These are phyloP conservation scores for Cyberlindnera suaveolens DNA, from an alignment of 805 yeast species.

Conservation along the genomic window DNA sequence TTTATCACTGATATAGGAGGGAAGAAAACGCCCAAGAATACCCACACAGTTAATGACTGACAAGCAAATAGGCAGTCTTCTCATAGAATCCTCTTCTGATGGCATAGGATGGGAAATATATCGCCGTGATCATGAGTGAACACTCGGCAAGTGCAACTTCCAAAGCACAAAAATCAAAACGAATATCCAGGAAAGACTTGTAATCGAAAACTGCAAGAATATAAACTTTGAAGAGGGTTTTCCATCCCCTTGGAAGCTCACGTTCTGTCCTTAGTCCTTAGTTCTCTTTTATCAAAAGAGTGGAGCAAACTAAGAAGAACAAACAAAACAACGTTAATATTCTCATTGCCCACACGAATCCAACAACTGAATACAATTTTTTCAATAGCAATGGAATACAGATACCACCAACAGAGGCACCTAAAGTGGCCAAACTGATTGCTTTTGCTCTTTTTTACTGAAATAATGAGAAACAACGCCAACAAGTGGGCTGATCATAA, in stretches of 20 bases:
- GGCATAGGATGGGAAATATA: conserved; percentile 49
- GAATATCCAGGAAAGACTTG: conserved; percentile 35
- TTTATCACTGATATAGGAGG: conserved; percentile 37
- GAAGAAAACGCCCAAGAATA: conserved; percentile 35
- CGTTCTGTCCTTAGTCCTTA: conserved; percentile 20
- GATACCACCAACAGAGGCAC: conserved; percentile 50
- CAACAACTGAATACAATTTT: conserved; percentile 33
- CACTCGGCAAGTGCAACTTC: conserved; percentile 34
- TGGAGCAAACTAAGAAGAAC: conserved; percentile 18
- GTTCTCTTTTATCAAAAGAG: conserved; percentile 27
- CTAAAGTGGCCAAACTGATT: conserved; percentile 39
- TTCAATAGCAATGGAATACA: conserved; percentile 42
- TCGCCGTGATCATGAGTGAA: conserved; percentile 31
- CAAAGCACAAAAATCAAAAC: conserved; percentile 35
- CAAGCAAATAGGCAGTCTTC: conserved; percentile 37
- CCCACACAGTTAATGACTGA: conserved; percentile 42
- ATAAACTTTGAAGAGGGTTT: conserved; percentile 8
- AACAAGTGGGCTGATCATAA: conserved; percentile 38
- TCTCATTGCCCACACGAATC: conserved; percentile 49
- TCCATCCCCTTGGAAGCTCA: not conserved
- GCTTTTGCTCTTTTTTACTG: conserved; percentile 36
- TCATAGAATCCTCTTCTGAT: conserved; percentile 39
- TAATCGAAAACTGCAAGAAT: conserved; percentile 22
- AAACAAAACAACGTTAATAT: conserved; percentile 37
- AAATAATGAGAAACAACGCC: conserved; percentile 42